phyloP scores from a whole-genome alignment of 2,329 filamentous ascomycete genomes.

The Balansia obtecta region DNA sequence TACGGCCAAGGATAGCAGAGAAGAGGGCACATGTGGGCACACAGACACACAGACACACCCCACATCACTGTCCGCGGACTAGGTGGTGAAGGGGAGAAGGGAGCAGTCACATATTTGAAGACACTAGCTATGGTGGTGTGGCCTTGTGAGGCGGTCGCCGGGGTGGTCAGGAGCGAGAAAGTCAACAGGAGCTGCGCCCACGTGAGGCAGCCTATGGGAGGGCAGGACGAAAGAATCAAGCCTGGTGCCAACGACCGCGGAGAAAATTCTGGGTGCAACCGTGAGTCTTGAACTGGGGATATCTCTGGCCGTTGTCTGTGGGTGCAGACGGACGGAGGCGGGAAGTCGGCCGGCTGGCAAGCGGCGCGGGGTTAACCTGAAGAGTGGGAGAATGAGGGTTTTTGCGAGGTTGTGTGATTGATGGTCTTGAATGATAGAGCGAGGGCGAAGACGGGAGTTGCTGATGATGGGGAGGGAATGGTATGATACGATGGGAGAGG shows the following conservation, averaged over 20 bases:
- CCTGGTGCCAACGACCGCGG: neutral
- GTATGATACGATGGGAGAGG: no score
- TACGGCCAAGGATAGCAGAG: neutral
- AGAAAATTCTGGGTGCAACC: neutral
- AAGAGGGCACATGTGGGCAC: neutral
- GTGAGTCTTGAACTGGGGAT: neutral
- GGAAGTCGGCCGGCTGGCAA: neutral
- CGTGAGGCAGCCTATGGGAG: conserved; percentile 5
- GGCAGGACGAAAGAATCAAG: neutral
- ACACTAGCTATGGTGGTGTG: neutral
- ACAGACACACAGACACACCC: neutral
- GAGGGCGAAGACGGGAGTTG: no score
- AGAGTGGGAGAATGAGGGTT: neutral
- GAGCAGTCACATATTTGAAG: conserved; percentile 3
- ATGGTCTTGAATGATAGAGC: no score
- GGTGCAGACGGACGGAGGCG: neutral
- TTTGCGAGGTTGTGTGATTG: neutral
- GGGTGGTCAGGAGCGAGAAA: conserved; percentile 5
- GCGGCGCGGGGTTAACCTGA: neutral
- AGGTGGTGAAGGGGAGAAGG: neutral
- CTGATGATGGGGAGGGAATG: no score
- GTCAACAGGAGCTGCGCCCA: conserved; percentile 1
- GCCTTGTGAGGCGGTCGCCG: conserved; percentile 2
- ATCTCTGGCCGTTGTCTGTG: neutral
- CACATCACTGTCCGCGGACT: neutral